Evolutionary conservation across 1,139 yeast genomes (phyloP), one percentile per base, ranked within the genome.

Genomic region (Kurtzmaniella quercitrusa): DNA sequence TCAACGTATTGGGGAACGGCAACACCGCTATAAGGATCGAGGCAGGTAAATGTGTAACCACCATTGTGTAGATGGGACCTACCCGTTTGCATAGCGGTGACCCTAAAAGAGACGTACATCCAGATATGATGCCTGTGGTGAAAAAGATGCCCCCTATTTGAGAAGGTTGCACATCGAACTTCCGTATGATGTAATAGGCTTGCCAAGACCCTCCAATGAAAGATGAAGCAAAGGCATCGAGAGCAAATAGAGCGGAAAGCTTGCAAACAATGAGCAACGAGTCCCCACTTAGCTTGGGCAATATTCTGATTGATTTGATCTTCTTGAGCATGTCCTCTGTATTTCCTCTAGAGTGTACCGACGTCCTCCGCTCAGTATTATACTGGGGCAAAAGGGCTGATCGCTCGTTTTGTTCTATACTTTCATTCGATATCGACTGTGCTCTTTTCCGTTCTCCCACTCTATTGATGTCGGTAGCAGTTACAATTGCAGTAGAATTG

Each of bases 61-160:
- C 63, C 78, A 73, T 73, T 1, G 78, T 69, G 9, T 63, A 60
- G 7, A 73, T 66, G 0, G 77, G 70, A 1, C 78, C 79, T 39
- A 65, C 50, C 41, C 72, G 56, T 44, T 73, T 73, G 41, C 75
- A 70, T 21, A 73, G 56, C 4, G 71, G 59, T 0, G 78, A 67
- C 29, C 77, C 70, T 6, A 67, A 53, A 17, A 76, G 56, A 0
- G 79, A 68, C 48, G 72, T 65, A 34, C 68, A 48, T 0, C 75
- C 73, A 41, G 75, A 63, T 7, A 72, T 55, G 17, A 70, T 49
- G 21, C 73, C 72, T 9, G 71, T 68, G 12, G 57, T 49, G 40
- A 71, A 67, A 50, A 73, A 72, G 0, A 73, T 61, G 2, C 63
- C 48, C 1, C 78, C 79, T 36, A 73, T 58, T 21, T 58, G 54